Evolutionary conservation across 1,284 basidiomycete species (phyloP).

Genomic region (Porphyrellus sp.): DNA sequence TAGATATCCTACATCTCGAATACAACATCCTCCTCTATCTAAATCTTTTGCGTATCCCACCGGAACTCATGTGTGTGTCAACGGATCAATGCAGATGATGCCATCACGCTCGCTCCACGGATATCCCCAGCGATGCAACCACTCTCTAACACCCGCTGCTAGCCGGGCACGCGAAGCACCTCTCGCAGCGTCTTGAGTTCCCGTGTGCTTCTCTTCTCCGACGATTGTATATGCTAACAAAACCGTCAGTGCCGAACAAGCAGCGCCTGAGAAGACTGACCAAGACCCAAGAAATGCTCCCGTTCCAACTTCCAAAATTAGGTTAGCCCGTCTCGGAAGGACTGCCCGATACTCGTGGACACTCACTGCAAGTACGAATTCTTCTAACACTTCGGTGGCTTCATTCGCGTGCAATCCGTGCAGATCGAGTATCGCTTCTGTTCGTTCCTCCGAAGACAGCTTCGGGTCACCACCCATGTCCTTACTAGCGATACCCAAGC

Average conservation of each 20-base stretch:
- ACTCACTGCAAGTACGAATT: constrained; percentile 84
- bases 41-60: constrained; percentile 12
- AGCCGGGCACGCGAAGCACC: constrained; percentile 82
- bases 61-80: constrained; percentile 56
- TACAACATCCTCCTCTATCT: constrained; percentile 5
- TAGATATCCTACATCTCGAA: constrained; percentile 21
- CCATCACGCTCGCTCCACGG: constrained; percentile 94
- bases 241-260: constrained; percentile 10
- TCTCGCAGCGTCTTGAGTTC: constrained; percentile 76
- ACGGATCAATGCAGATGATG: constrained; percentile 81
- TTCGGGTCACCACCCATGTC: constrained; percentile 52
- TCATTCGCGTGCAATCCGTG: constrained; percentile 90
- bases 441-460: constrained; percentile 75
- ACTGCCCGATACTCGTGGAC: constrained; percentile 1
- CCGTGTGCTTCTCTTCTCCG: constrained; percentile 95
- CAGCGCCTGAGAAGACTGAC: constrained; percentile 41
- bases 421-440: constrained; percentile 77
- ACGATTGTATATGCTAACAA: constrained; percentile 79
- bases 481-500: constrained; percentile 75
- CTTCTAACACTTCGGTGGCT: constrained; percentile 86
- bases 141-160: constrained; percentile 82
- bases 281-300: constrained; percentile 82
- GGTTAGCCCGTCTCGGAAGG: constrained; percentile 6
- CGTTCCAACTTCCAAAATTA: constrained; percentile 62
- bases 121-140: constrained; percentile 89